Evolutionary conservation across 2,329 filamentous ascomycete species (phyloP).

Genomic region (Aspergillus fischeri): DNA sequence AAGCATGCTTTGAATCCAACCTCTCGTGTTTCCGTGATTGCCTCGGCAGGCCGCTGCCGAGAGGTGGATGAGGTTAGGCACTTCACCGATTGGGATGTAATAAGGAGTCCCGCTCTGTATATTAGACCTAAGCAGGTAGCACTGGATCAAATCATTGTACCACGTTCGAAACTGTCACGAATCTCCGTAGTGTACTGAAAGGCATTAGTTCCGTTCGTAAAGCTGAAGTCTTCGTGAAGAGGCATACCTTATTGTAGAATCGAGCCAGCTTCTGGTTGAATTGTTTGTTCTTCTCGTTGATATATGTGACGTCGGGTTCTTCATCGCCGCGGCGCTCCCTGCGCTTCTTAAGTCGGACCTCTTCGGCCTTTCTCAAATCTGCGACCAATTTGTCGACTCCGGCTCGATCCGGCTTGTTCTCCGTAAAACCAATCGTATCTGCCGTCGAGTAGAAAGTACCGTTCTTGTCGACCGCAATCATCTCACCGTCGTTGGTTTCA

Average conservation of each 20-base stretch:
- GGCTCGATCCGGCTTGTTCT: conserved; percentile 82
- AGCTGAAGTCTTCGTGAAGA: background rate
- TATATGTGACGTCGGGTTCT: conserved; percentile 91
- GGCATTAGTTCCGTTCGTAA: conserved; percentile 13
- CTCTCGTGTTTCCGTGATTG: conserved; percentile 1
- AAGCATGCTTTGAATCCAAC: conserved; percentile 66
- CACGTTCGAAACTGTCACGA: conserved; percentile 93
- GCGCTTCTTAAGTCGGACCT: conserved; percentile 78
- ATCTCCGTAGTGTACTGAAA: conserved; percentile 85
- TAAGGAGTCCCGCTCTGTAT: conserved; percentile 14
- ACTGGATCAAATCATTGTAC: conserved; percentile 75
- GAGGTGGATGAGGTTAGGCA: conserved; percentile 2
- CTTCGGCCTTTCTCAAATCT: conserved; percentile 85
- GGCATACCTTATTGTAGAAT: conserved; percentile 82
- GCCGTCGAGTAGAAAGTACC: conserved; percentile 88
- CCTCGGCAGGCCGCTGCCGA: background rate
- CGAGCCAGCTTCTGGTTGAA: conserved; percentile 96
- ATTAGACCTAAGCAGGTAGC: conserved; percentile 16
- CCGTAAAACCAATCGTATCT: conserved; percentile 73
- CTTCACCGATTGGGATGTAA: conserved; percentile 8
- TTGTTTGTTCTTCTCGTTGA: conserved; percentile 99
- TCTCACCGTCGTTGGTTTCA: conserved; percentile 89
- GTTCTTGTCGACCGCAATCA: conserved; percentile 88
- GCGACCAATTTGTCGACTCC: conserved; percentile 83
- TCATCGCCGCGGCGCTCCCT: conserved; percentile 78